Conservation (phyloP, 805 yeast genomes). For the Yarrowia sp. region DNA sequence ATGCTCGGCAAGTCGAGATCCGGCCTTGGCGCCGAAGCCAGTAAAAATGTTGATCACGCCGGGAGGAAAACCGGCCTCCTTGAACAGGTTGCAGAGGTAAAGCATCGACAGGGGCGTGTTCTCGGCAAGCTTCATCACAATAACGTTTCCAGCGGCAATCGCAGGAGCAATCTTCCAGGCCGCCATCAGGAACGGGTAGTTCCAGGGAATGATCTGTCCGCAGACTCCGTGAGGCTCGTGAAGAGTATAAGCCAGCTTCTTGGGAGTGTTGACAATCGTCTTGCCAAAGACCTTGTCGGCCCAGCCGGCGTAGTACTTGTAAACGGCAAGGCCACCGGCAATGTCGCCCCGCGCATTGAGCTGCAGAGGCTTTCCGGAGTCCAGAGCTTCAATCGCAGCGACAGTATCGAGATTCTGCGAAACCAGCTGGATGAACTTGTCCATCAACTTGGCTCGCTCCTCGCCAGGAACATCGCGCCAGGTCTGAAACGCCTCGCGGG, state of each 20-base stretch:
- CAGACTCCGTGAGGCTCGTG: slow-evolving; percentile 68
- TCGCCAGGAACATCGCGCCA: slow-evolving; percentile 74
- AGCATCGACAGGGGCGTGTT: slow-evolving; percentile 71
- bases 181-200: slow-evolving; percentile 68
- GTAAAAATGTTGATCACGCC: slow-evolving; percentile 71
- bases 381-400: slow-evolving; percentile 82
- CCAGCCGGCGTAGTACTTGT: slow-evolving; percentile 72
- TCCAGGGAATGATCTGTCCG: slow-evolving; percentile 73
- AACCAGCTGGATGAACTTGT: slow-evolving; percentile 73
- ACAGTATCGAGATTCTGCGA: slow-evolving; percentile 70
- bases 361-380: slow-evolving; percentile 76
- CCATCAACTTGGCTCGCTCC: slow-evolving; percentile 59
- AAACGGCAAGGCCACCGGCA: slow-evolving; percentile 52
- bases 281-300: slow-evolving; percentile 67
- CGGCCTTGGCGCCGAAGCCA: slow-evolving; percentile 65
- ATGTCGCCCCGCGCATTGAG: slow-evolving; percentile 49
- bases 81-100: slow-evolving; percentile 55
- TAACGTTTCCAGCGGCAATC: slow-evolving; percentile 73
- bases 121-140: slow-evolving; percentile 73
- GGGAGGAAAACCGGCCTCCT: slow-evolving; percentile 72
- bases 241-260: slow-evolving; percentile 65
- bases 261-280: slow-evolving; percentile 59
- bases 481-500: slow-evolving; percentile 67
- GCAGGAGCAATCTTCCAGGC: slow-evolving; percentile 86
- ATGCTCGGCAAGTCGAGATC: slow-evolving; percentile 67